Evolutionary conservation across 2,329 filamentous ascomycete species (phyloP).

Genomic region (Colletotrichum horii): DNA sequence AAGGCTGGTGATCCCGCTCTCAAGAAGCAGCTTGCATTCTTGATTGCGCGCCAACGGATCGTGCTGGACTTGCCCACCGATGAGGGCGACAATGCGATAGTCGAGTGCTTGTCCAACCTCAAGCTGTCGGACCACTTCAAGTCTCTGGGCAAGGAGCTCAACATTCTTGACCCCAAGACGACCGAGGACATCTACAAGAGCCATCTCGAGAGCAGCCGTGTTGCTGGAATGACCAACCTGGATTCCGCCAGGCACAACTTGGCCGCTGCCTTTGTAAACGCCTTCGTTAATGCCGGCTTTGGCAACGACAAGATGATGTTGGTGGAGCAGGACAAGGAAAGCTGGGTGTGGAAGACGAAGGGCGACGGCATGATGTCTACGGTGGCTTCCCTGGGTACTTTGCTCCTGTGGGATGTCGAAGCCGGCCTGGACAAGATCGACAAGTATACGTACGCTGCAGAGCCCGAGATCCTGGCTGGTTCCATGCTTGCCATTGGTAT

Average conservation of each 20-base stretch:
- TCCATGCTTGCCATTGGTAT: conserved; percentile 93
- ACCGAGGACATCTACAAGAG: conserved; percentile 99
- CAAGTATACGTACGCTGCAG: conserved; percentile 85
- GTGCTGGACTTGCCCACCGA: conserved; percentile 68
- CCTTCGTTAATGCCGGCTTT: conserved; percentile 95
- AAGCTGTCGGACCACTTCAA: conserved; percentile 93
- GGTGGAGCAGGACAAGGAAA: conserved; percentile 83
- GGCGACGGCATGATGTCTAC: conserved; percentile 98
- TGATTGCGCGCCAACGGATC: conserved; percentile 91
- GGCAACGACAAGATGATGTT: conserved; percentile 98
- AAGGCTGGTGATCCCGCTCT: conserved; percentile 81
- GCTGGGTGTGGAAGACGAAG: conserved; percentile 99
- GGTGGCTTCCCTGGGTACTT: conserved; percentile 88
- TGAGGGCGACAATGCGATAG: conserved; percentile 42
- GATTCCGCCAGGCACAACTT: conserved; percentile 97
- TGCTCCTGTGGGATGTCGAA: conserved; percentile 94
- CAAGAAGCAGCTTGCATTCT: conserved; percentile 92
- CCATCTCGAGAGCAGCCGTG: conserved; percentile 93
- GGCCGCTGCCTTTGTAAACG: conserved; percentile 94
- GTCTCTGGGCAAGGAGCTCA: conserved; percentile 90
- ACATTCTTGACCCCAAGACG: conserved; percentile 94
- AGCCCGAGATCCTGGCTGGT: conserved; percentile 87
- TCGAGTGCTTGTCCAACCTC: conserved; percentile 86
- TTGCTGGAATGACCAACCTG: conserved; percentile 90
- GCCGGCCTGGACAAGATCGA: conserved; percentile 92